Percentiles rank a stretch among this genome's conserved stretches.
Conservation (phyloP, 2,329 filamentous ascomycete species). For the Colletotrichum neosansevieriae region DNA sequence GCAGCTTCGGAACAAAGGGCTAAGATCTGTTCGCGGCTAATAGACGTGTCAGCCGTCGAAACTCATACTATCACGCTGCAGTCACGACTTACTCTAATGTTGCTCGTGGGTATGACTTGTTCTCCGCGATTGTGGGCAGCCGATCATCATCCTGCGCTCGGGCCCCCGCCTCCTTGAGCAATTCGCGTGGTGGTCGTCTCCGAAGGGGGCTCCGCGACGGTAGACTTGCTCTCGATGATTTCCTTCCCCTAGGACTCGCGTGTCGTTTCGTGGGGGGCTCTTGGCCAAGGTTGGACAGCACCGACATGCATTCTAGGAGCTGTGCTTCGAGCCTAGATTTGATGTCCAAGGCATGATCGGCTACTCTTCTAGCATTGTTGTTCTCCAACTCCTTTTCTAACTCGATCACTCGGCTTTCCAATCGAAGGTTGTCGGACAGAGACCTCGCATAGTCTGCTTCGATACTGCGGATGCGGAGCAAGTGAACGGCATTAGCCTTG, state of each 20-base stretch:
- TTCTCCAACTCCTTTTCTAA: conserved; percentile 76
- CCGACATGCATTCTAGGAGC: conserved; percentile 74
- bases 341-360: conserved; percentile 76
- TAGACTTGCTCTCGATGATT: conserved; percentile 31
- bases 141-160: conserved; percentile 64
- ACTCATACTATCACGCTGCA: neutral
- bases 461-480: conserved; percentile 79
- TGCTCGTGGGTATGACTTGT: conserved; percentile 74
- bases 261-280: conserved; percentile 67
- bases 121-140: conserved; percentile 77
- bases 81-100: conserved; percentile 72
- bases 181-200: conserved; percentile 64
- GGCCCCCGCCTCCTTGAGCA: conserved; percentile 66
- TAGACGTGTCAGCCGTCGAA: conserved; percentile 42
- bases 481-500: conserved; percentile 81
- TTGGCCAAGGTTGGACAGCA: conserved; percentile 75
- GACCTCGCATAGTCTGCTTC: conserved; percentile 81
- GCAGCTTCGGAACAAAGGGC: conserved; percentile 65
- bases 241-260: conserved; percentile 41
- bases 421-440: conserved; percentile 81
- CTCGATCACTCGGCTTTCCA: conserved; percentile 77
- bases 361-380: conserved; percentile 68
- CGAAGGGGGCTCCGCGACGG: conserved; percentile 63
- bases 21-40: conserved; percentile 71
- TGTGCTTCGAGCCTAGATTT: conserved; percentile 79